phyloP scores from a whole-genome alignment of 208 protist species.

The Plasmodiophora brassicae region DNA sequence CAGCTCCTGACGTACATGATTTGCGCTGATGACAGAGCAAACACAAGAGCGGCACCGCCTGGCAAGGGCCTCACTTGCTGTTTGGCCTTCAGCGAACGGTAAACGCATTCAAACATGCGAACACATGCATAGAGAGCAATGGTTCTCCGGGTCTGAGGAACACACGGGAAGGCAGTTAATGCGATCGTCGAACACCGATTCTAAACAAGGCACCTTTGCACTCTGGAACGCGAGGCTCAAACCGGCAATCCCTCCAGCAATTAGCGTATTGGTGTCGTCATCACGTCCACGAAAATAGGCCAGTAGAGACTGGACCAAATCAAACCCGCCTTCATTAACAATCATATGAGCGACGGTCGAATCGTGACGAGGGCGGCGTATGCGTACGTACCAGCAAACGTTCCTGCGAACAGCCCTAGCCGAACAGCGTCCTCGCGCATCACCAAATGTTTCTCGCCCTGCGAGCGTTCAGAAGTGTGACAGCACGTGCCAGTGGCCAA shows the following conservation, averaged over 20 bases:
- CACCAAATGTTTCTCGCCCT: not conserved
- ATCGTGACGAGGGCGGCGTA: not conserved
- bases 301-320: not conserved
- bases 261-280: not conserved
- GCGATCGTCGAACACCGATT: not conserved
- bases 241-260: not conserved
- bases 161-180: not conserved
- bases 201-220: not conserved
- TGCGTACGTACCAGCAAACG: not conserved
- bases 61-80: not conserved
- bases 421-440: constrained; percentile 14
- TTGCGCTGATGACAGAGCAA: constrained; percentile 13
- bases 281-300: not conserved
- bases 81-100: not conserved
- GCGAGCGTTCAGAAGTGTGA: not conserved
- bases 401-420: not conserved
- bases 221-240: constrained; percentile 14
- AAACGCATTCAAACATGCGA: constrained; percentile 21
- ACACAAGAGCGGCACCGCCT: not conserved
- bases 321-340: not conserved
- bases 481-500: not conserved
- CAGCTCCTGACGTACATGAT: not conserved
- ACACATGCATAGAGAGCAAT: constrained; percentile 10
- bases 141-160: not conserved
- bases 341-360: not conserved